A percentile compares a stretch with the other conserved stretches of the same genome.
Conservation (phyloP, 257 asterid species). For the Rhazya stricta region DNA sequence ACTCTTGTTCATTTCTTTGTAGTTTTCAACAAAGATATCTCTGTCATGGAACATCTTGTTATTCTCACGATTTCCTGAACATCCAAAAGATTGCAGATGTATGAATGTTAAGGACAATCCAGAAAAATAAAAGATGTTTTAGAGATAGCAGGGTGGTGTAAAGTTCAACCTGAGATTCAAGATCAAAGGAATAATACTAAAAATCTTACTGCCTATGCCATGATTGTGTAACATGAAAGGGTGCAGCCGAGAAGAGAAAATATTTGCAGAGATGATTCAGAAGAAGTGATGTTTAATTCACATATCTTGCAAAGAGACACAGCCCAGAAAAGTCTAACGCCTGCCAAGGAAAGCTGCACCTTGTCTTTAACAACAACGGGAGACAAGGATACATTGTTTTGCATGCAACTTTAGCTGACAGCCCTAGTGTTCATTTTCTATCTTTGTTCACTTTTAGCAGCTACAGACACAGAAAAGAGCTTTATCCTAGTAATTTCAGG, state of each 20-base stretch:
- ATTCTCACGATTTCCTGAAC: conserved; percentile 34
- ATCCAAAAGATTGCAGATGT: conserved; percentile 19
- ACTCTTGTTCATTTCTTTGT: conserved; percentile 66
- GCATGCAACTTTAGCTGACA: not conserved
- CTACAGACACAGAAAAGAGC: not conserved
- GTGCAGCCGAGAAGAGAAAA: not conserved
- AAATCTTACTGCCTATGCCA: not conserved
- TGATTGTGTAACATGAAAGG: not conserved
- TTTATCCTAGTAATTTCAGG: not conserved
- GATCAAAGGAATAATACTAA: not conserved
- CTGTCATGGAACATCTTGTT: conserved; percentile 56
- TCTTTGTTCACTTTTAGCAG: not conserved
- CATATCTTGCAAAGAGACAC: not conserved
- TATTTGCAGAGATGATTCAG: not conserved
- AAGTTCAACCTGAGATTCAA: not conserved
- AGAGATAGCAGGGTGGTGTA: not conserved
- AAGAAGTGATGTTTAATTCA: not conserved
- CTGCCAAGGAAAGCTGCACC: not conserved
- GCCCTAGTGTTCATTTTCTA: not conserved
- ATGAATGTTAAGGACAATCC: not conserved
- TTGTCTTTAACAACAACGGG: too few relatives aligned
- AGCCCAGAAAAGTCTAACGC: not conserved
- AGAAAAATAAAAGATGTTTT: not conserved
- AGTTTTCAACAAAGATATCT: conserved; percentile 50
- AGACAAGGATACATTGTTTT: too few relatives aligned